Evolutionary conservation across 768 basidiomycete species (phyloP), one percentile per base, ranked within the genome.

Genomic region (Lactifluus rugatus): DNA sequence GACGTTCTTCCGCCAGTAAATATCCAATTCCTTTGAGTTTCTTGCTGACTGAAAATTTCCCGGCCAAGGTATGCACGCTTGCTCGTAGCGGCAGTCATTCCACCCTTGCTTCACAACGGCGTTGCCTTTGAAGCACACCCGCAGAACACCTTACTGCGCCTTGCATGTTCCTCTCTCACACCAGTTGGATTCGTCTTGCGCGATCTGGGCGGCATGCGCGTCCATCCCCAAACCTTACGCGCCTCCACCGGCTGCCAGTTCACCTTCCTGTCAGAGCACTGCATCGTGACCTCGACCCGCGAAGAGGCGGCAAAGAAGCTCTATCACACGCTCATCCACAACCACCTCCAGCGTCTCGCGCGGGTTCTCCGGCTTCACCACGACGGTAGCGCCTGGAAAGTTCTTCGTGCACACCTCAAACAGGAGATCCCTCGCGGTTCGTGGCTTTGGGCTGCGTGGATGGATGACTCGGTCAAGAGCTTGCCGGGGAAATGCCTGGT

Each of bases 51-150:
- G 16, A 36, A 32, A 44, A 52, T 46, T 44, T 45, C 23, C 9
- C 34, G 61, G 16, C 5, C 10, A 55, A 81, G 81, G 50, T 83
- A 81, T 57, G 70, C 81, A 48, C 70, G 74, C 26, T 67, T 80
- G n/a, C 75, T 78, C 5, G 77, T 79, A 50, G 71, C 74, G 32
- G 81, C 79, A 2, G 68, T 83, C 17, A 68, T 82, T 54, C 81
- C 81, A 11, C 73, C 79, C 5, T 66, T 81, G 39, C 67, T 83
- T 14, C 56, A 76, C 42, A 80, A 83, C 50, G 81, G 81, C 4
- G 77, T 81, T n/a, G 77, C 78, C 7, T 81, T 83, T 52, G 81
- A 83, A 68, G 81, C 80, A 10, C 81, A 83, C 65, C 79, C 80
- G 1, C 81, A 83, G 59, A 83, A 82, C 63, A 72, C 77, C 17